Conservation (phyloP, 2,329 filamentous ascomycete genomes). For the Verticillium nubilum region DNA sequence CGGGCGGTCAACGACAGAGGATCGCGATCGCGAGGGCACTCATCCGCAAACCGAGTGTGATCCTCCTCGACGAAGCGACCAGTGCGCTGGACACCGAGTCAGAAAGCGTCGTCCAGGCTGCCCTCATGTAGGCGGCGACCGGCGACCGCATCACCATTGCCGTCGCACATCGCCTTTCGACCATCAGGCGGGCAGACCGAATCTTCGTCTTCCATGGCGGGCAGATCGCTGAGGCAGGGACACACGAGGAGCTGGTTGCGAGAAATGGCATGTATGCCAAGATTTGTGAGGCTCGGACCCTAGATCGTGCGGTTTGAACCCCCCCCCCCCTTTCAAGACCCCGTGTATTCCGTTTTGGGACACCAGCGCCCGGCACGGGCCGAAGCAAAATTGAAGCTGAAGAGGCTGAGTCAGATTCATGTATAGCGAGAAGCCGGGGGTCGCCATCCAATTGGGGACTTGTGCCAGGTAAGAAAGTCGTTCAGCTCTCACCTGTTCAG, state of each 20-base stretch:
- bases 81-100: slow-evolving; percentile 58
- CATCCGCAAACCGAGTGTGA: slow-evolving; percentile 56
- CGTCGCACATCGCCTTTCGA: slow-evolving; percentile 56
- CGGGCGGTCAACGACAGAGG: slow-evolving; percentile 67
- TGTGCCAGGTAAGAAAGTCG: neutral
- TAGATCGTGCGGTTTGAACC: too few relatives aligned
- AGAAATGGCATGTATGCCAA: too few relatives aligned
- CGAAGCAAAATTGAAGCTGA: neutral
- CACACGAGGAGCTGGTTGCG: slow-evolving; percentile 30
- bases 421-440: neutral
- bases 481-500: neutral
- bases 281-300: too few relatives aligned
- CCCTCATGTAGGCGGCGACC: slow-evolving; percentile 35
- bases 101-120: slow-evolving; percentile 59
- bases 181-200: slow-evolving; percentile 43
- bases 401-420: neutral
- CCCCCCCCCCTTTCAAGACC: too few relatives aligned
- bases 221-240: slow-evolving; percentile 51
- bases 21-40: slow-evolving; percentile 69
- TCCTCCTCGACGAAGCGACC: slow-evolving; percentile 71
- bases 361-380: neutral
- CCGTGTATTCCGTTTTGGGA: too few relatives aligned
- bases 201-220: slow-evolving; percentile 56
- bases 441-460: neutral
- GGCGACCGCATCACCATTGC: slow-evolving; percentile 51